Percentiles rank a stretch among this genome's conserved stretches.
These are phyloP conservation scores for Fraxinus dipetala DNA, from an alignment of 305 asterid species.

Conservation along the genomic window DNA sequence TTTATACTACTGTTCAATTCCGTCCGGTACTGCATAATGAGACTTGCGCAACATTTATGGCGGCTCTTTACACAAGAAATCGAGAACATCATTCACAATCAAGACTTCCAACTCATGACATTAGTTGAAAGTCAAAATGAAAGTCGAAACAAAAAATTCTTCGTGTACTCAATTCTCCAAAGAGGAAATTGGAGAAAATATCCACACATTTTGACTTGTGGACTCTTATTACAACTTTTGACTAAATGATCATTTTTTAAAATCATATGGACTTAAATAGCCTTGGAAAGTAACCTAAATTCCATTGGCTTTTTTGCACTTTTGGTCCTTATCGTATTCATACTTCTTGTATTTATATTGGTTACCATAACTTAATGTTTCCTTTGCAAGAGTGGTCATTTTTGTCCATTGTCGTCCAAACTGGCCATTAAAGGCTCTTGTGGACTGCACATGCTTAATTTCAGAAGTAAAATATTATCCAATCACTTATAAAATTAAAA, in stretches of 20 bases:
- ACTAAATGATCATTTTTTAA: no score
- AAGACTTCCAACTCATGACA: background rate
- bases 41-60: background rate
- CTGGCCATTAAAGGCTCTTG: background rate
- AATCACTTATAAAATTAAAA: background rate
- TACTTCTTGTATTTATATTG: background rate
- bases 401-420: background rate
- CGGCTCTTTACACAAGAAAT: background rate
- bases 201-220: no score
- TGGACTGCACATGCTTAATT: background rate
- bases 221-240: background rate
- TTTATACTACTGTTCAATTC: background rate
- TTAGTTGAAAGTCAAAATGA: background rate
- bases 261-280: background rate
- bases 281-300: background rate
- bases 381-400: background rate
- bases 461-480: background rate
- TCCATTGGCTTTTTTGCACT: background rate
- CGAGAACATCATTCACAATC: background rate
- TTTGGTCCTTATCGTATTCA: background rate
- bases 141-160: background rate
- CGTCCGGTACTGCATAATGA: background rate
- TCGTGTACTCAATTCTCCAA: background rate
- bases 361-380: background rate
- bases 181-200: no score